Conservation (phyloP, 2,329 filamentous ascomycete genomes). For the Herpotrichia juniperi region DNA sequence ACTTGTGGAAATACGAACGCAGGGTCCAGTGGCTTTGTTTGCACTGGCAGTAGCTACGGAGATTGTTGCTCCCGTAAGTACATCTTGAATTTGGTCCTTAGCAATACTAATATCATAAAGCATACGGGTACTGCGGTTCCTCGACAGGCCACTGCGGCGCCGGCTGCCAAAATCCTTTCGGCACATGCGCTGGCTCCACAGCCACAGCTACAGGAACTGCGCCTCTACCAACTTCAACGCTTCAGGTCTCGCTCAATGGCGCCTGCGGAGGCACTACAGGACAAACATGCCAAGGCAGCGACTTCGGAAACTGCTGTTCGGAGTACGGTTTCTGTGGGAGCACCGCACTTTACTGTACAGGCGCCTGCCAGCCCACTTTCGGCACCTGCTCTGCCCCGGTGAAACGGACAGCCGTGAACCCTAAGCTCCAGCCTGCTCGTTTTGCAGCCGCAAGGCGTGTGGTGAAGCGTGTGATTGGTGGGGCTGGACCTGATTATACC, state of each 20-base stretch:
- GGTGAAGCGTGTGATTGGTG: constrained; percentile 13
- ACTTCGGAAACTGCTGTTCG: constrained; percentile 48
- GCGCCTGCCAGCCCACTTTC: constrained; percentile 15
- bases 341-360: constrained; percentile 14
- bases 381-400: constrained; percentile 5
- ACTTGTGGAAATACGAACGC: constrained; percentile 20
- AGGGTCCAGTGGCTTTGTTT: constrained; percentile 15
- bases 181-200: constrained; percentile 12
- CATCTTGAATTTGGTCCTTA: neutral
- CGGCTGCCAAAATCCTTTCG: constrained; percentile 23
- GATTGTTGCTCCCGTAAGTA: constrained; percentile 18
- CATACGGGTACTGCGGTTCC: constrained; percentile 19
- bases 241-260: constrained; percentile 43
- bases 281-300: constrained; percentile 47
- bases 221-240: constrained; percentile 15
- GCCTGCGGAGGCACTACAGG: constrained; percentile 47
- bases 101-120: neutral
- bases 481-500: constrained; percentile 22
- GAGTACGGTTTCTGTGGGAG: constrained; percentile 16
- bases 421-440: neutral
- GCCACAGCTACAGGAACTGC: constrained; percentile 15
- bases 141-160: constrained; percentile 15
- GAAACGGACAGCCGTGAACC: neutral
- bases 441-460: constrained; percentile 1
- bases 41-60: constrained; percentile 16